Evolutionary conservation across 2,329 filamentous ascomycete species (phyloP).

Genomic region (Ambrosiella xylebori): DNA sequence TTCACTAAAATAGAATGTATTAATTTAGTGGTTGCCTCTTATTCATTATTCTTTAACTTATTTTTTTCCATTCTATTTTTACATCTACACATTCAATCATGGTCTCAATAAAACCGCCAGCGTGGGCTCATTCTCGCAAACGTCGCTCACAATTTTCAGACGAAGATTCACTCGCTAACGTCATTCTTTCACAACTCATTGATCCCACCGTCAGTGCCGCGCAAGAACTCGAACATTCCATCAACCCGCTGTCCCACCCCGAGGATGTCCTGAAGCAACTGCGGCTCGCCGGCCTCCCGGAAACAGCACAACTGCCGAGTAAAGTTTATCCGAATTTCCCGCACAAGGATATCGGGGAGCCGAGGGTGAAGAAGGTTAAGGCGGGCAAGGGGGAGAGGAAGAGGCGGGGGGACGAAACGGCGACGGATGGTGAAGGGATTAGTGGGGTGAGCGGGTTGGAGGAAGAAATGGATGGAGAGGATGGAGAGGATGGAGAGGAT

Average conservation of each 20-base stretch:
- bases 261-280: conserved; percentile 32
- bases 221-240: conserved; percentile 15
- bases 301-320: conserved; percentile 26
- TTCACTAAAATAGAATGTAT: neutral
- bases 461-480: neutral
- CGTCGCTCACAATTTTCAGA: neutral
- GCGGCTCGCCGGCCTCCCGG: conserved; percentile 28
- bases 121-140: conserved; percentile 10
- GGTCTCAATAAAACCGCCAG: conserved; percentile 6
- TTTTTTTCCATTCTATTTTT: neutral
- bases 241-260: conserved; percentile 34
- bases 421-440: neutral
- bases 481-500: neutral
- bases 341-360: conserved; percentile 20
- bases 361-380: conserved; percentile 2
- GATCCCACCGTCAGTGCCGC: conserved; percentile 1
- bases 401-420: neutral
- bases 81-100: neutral
- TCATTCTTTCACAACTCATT: neutral
- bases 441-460: neutral
- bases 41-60: neutral
- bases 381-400: neutral
- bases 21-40: neutral
- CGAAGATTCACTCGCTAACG: neutral
- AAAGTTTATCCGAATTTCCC: conserved; percentile 26